phyloP scores from a whole-genome alignment of 2,329 filamentous ascomycete species.

The Botrytis elliptica region DNA sequence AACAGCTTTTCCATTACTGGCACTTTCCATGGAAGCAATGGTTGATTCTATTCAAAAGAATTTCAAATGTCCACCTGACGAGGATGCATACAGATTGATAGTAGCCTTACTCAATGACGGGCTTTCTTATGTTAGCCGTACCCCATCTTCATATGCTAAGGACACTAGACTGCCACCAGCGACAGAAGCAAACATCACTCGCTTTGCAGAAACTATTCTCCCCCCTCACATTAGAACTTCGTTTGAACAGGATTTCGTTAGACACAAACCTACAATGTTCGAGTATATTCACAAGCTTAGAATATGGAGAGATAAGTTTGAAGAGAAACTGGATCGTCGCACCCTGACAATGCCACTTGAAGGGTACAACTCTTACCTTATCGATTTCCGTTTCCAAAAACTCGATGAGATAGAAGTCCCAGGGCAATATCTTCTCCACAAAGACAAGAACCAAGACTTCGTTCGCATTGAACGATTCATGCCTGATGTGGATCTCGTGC shows the following conservation, averaged over 20 bases:
- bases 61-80: slow-evolving; percentile 97
- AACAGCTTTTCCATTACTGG: slow-evolving; percentile 92
- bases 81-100: slow-evolving; percentile 95
- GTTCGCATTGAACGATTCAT: slow-evolving; percentile 96
- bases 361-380: slow-evolving; percentile 83
- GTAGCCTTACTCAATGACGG: slow-evolving; percentile 97
- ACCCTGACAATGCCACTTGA: slow-evolving; percentile 56
- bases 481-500: slow-evolving; percentile 88
- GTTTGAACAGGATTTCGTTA: slow-evolving; percentile 96
- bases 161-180: slow-evolving; percentile 86
- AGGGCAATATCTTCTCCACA: slow-evolving; percentile 93
- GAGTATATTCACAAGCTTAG: slow-evolving; percentile 98
- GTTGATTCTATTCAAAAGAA: slow-evolving; percentile 98
- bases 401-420: slow-evolving; percentile 98
- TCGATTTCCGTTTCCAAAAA: slow-evolving; percentile 95
- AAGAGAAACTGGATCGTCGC: slow-evolving; percentile 91
- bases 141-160: slow-evolving; percentile 80
- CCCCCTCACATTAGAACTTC: slow-evolving; percentile 92
- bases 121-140: slow-evolving; percentile 84
- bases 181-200: slow-evolving; percentile 93
- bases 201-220: slow-evolving; percentile 94
- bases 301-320: slow-evolving; percentile 95
- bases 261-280: slow-evolving; percentile 93
- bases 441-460: slow-evolving; percentile 99
- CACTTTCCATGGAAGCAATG: slow-evolving; percentile 99